Conservation (phyloP, 2,329 filamentous ascomycete species). For the Penicillium rolfsii region DNA sequence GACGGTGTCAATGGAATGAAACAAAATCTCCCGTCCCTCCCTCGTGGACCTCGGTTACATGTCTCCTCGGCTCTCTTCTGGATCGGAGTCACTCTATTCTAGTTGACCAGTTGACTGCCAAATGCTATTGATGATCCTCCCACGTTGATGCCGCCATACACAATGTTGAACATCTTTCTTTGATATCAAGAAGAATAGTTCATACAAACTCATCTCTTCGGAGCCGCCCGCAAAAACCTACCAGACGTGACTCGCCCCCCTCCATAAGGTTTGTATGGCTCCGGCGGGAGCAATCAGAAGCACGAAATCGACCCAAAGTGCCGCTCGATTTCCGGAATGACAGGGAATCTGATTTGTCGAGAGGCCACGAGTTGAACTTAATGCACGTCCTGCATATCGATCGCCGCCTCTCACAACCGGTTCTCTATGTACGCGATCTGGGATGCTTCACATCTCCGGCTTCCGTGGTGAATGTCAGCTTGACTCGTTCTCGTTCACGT, state of each 20-base stretch:
- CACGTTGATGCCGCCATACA: neutral
- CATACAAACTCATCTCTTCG: neutral
- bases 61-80: neutral
- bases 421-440: neutral
- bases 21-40: neutral
- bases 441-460: neutral
- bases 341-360: neutral
- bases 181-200: neutral
- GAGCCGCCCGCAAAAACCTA: neutral
- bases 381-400: slow-evolving; percentile 1
- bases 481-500: neutral
- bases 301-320: neutral
- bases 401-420: neutral
- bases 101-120: neutral
- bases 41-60: neutral
- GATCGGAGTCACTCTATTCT: neutral
- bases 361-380: neutral
- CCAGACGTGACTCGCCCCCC: neutral
- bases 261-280: neutral
- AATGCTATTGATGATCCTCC: neutral
- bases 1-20: neutral
- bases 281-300: neutral
- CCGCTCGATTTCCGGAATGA: neutral
- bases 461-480: neutral
- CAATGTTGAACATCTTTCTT: no score